phyloP scores from a whole-genome alignment of 805 yeast species.

The Candida germanica region DNA sequence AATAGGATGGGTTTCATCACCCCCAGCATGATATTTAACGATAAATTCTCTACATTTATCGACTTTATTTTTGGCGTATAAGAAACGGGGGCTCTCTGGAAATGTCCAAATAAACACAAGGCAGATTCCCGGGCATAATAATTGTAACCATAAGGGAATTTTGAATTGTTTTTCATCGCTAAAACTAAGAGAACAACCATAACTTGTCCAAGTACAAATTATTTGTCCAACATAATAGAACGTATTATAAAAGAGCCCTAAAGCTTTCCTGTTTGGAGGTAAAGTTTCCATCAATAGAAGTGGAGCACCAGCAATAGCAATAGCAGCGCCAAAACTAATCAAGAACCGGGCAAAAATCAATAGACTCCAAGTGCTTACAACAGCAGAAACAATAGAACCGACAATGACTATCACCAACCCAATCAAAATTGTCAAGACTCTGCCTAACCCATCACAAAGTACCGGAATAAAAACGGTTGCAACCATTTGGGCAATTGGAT shows the following conservation, averaged over 20 bases:
- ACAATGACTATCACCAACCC: slow-evolving; percentile 22
- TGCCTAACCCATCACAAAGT: slow-evolving; percentile 23
- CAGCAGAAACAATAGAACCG: slow-evolving; percentile 28
- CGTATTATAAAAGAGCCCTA: slow-evolving; percentile 14
- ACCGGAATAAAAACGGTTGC: slow-evolving; percentile 28
- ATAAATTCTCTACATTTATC: slow-evolving; percentile 20
- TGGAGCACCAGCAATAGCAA: slow-evolving; percentile 41
- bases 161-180: slow-evolving; percentile 23
- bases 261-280: slow-evolving; percentile 26
- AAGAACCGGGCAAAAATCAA: slow-evolving; percentile 42
- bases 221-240: slow-evolving; percentile 39
- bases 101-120: slow-evolving; percentile 13
- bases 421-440: slow-evolving; percentile 23
- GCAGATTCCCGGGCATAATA: slow-evolving; percentile 39
- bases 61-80: neutral
- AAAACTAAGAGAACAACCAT: slow-evolving; percentile 33
- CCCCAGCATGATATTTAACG: slow-evolving; percentile 8
- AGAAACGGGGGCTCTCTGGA: slow-evolving; percentile 3
- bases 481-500: slow-evolving; percentile 25
- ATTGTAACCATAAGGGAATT: slow-evolving; percentile 16
- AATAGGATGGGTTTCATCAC: slow-evolving; percentile 14
- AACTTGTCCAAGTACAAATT: slow-evolving; percentile 27
- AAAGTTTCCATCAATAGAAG: slow-evolving; percentile 42
- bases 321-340: slow-evolving; percentile 39
- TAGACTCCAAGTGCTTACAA: slow-evolving; percentile 18